Base-by-base conservation (phyloP, 2,329 filamentous ascomycete genomes). In the Neonectria punicea region DNA sequence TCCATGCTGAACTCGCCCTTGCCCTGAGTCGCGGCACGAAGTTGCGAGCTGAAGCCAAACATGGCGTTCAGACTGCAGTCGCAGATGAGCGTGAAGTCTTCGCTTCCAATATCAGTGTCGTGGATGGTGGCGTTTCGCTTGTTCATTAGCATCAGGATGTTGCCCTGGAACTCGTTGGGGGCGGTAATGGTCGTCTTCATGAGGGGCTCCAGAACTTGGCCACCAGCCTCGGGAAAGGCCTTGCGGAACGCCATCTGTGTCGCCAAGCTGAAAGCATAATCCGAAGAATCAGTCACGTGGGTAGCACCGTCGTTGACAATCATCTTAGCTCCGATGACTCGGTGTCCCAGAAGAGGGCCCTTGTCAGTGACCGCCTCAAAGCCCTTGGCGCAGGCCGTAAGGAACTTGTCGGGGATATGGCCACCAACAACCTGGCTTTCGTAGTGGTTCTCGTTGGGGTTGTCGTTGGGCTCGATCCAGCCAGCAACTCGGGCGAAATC, bases 1-100 rank as follows among this genome's bases (percentile, higher is more conserved):
- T 99, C 96, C 96, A 99, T 98, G 75, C 88, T 92, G 78, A 98
- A 99, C 84, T 99, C 96, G 75, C 96, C 96, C 87, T 99, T 99
- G 67, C 96, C 96, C 83, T 99, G 96, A 2, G 94, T 98, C 22
- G 94, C 93, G 14, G 96, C 96, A 73, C 96, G 89, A 71, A 99
- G 82, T 81, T 97, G 93, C 46, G 91, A 93, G 75, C 91, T 94
- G 83, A 99, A 98, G 68, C 96, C 96, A 79, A 99, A 99, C 96
- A 99, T 99, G 79, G 91, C 89, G 80, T 98, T 97, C 78, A 99
- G 82, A 78, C 91, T 94, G 84, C 94, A 97, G 82, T 98, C 96
- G 28, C 94, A 94, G 61, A 91, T 89, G 63, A 98, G 87, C 6
- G 93, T 97, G 76, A 99, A 98, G 76, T 99, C 96, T 76, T 99